phyloP scores from a whole-genome alignment of 2,329 filamentous ascomycete genomes.

The Penicillium nordicum region DNA sequence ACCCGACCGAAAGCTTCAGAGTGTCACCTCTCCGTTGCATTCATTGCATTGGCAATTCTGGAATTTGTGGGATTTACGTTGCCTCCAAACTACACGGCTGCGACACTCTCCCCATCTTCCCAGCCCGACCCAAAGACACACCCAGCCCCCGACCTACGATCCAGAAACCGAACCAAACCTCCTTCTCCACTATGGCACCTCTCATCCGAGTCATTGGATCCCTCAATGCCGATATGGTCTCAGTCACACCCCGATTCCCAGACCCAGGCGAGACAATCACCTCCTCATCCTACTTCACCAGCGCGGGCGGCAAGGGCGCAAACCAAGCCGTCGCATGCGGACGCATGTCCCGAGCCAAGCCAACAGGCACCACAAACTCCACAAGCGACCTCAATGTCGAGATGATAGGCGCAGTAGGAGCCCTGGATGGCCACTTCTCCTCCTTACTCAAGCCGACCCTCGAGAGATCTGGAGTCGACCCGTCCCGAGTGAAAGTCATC shows the following conservation, averaged over 20 bases:
- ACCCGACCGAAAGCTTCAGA: too few relatives aligned
- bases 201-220: conserved; percentile 83
- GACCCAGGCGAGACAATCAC: conserved; percentile 83
- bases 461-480: conserved; percentile 60
- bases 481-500: conserved; percentile 50
- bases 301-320: conserved; percentile 87
- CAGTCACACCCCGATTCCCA: conserved; percentile 79
- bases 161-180: background rate
- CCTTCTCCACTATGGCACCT: conserved; percentile 35
- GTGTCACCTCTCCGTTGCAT: too few relatives aligned
- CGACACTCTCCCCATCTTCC: background rate
- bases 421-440: conserved; percentile 60
- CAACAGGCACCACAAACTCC: conserved; percentile 19
- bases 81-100: background rate
- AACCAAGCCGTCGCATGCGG: conserved; percentile 92
- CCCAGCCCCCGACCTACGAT: background rate
- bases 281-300: conserved; percentile 71
- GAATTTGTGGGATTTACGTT: background rate
- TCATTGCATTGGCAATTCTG: too few relatives aligned
- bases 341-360: conserved; percentile 65
- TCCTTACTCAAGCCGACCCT: conserved; percentile 58
- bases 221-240: conserved; percentile 91
- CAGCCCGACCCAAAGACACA: background rate
- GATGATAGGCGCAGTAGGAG: conserved; percentile 72
- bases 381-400: conserved; percentile 49